Evolutionary conservation across 306 rosid species (phyloP), one percentile per base, ranked within the genome.

Genomic region (Dryas alaskensis): DNA sequence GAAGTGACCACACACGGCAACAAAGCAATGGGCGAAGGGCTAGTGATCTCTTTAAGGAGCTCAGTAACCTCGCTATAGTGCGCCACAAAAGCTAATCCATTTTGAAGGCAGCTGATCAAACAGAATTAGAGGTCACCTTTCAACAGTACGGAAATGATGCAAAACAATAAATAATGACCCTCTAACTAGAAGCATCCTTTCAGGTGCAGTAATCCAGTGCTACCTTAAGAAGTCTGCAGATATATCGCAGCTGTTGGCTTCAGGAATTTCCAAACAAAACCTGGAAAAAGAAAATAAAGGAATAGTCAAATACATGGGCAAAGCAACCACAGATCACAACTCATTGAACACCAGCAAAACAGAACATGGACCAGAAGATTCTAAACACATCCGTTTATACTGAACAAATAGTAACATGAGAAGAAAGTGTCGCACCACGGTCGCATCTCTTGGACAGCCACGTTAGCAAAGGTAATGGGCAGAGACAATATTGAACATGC

Each of bases 401-500:
- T 19, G 73, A 62, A 66, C 73, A 64, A 64, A 51, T 69, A 58
- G 52, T 60, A 71, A 74, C 74, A 60, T 46, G 67, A 75, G 72
- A 66, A 82, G 76, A 16, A 73, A 70, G 83, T 70, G 66, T 63
- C 60, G 65, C 78, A 75, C 86, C 83, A 67, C 63, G 46, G 69
- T 71, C 42, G 60, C 78, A 70, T 79, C 80, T 66, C 78, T 66
- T 44, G 60, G 51, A 66, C 50, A 73, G 74, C 79, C 54, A 31
- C 37, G 37, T 70, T n/a, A 31, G 37, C 37, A 31, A 31, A 31
- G 37, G 76, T 74, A 65, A 76, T 69, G 27, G 79, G 74, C 68
- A 71, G 82, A 77, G 80, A 69, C 74, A 62, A 65, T 70, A 80
- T 45, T 80, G 81, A 69, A 70, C 82, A 79, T 71, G 83, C 78